A percentile compares a stretch with the other conserved stretches of the same genome.
These are phyloP conservation scores for Thinopyrum elongatum DNA, from an alignment of 176 grass and related monocot genomes.

Conservation along the genomic window DNA sequence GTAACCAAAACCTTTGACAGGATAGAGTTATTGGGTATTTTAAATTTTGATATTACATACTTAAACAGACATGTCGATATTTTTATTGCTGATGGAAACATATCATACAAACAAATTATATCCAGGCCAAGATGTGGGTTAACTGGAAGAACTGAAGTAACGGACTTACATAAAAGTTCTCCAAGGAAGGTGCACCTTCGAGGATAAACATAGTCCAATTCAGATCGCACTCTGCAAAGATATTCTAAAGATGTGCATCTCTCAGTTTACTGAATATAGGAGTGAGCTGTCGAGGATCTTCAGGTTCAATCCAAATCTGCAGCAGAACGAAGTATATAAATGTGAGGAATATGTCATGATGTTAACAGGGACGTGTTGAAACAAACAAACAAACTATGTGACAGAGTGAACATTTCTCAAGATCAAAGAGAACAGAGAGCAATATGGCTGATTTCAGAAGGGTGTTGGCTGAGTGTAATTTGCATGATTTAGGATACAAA, in stretches of 20 bases:
- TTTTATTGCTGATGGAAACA: background rate
- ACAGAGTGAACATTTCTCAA: too few species aligned
- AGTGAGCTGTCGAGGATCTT: background rate
- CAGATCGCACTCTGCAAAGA: background rate
- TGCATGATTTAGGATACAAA: too few species aligned
- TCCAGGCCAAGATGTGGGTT: background rate
- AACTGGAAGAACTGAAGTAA: background rate
- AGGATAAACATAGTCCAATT: background rate
- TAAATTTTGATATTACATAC: background rate
- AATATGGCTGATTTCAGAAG: too few species aligned
- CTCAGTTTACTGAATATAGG: background rate
- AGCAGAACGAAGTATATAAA: background rate
- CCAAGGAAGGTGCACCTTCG: background rate
- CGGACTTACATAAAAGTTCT: background rate
- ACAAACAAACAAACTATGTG: background rate
- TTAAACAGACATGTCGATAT: background rate
- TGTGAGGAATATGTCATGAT: background rate
- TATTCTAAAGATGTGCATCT: background rate
- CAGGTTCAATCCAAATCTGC: background rate
- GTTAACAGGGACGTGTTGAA: background rate
- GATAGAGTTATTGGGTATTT: background rate
- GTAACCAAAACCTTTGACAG: too few species aligned
- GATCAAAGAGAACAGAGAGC: too few species aligned
- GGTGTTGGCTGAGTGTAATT: too few species aligned
- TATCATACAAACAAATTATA: background rate